Base-by-base conservation (phyloP, 768 basidiomycete genomes). In the Neoboletus subvelutipes region DNA sequence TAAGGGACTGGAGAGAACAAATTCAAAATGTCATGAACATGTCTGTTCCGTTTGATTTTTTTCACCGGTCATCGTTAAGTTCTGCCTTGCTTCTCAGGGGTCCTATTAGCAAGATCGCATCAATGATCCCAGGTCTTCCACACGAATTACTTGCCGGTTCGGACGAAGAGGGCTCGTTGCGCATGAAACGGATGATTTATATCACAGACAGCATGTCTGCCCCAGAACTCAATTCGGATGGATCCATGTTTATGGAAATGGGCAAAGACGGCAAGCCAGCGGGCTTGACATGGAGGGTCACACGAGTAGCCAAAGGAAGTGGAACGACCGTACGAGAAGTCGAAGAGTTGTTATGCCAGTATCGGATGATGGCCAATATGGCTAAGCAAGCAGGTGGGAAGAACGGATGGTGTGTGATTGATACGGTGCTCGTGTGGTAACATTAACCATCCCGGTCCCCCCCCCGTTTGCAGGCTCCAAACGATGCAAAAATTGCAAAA, bases 141-240 rank as follows among this genome's bases (percentile, higher is more conserved):
- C 90, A 94, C 63, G 93, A 92, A 42, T 76, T 98, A 63, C 80
- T 98, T 55, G 88, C 91, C 66, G 95, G 93, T 28, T 90, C 88
- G 26, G 96, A 98, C 67, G 95, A 98, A 72, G 96, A 99, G 64
- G 93, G 92, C 31, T 83, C 88, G 6, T 69, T 82, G 57, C 88
- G 93, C 55, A 86, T 99, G 85, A 98, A 98, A 75, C 87, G 95
- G 57, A 93, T 99, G 90, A 92, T 98, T 65, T 98, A 89, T 76
- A 98, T 99, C 67, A 97, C 94, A 12, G 97, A 99, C 72, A 93
- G 92, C 67, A 99, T 99, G 97, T 92, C 92, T 48, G 85, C 90
- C 36, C 74, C 75, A 53, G 97, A 99, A 73, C 83, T 99, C 52
- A 94, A 99, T 75, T 96, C 93, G 6, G 97, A 99, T 69, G 97